Percentiles rank a stretch among this genome's conserved stretches.
Evolutionary conservation across 2,329 filamentous ascomycete species (phyloP).

Genomic region (Cordyceps farinosa): DNA sequence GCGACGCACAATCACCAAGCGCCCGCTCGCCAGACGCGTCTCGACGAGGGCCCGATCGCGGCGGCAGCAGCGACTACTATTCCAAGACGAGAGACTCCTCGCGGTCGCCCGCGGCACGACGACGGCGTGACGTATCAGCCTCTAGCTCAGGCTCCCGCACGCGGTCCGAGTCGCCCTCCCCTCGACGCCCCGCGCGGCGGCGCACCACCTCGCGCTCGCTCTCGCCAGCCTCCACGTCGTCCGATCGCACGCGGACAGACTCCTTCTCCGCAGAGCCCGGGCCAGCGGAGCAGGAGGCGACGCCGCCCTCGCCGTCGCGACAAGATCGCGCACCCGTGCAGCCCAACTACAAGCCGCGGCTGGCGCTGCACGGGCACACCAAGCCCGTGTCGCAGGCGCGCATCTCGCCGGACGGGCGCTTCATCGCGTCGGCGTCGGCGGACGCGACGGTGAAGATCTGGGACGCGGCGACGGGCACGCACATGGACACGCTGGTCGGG

Average conservation of each 20-base stretch:
- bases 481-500: slow-evolving; percentile 85
- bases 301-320: slow-evolving; percentile 30
- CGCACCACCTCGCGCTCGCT: slow-evolving; percentile 31
- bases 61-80: slow-evolving; percentile 26
- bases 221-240: slow-evolving; percentile 32
- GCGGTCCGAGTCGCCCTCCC: slow-evolving; percentile 34
- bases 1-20: slow-evolving; percentile 27
- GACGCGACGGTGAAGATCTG: slow-evolving; percentile 91
- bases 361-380: slow-evolving; percentile 73
- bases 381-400: slow-evolving; percentile 79
- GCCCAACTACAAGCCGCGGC: slow-evolving; percentile 65
- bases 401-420: slow-evolving; percentile 85
- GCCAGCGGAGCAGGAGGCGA: slow-evolving; percentile 25
- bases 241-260: slow-evolving; percentile 30
- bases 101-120: slow-evolving; percentile 30
- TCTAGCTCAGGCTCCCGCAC: slow-evolving; percentile 36
- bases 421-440: slow-evolving; percentile 86
- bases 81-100: slow-evolving; percentile 29
- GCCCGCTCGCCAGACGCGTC: slow-evolving; percentile 24
- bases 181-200: slow-evolving; percentile 27
- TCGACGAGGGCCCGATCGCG: slow-evolving; percentile 16
- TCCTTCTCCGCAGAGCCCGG: slow-evolving; percentile 24
- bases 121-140: slow-evolving; percentile 28
- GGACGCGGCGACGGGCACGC: slow-evolving; percentile 71
- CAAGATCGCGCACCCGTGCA: slow-evolving; percentile 43